Conservation (phyloP, 352 stramenopile species). For the Sclerospora graminicola region DNA sequence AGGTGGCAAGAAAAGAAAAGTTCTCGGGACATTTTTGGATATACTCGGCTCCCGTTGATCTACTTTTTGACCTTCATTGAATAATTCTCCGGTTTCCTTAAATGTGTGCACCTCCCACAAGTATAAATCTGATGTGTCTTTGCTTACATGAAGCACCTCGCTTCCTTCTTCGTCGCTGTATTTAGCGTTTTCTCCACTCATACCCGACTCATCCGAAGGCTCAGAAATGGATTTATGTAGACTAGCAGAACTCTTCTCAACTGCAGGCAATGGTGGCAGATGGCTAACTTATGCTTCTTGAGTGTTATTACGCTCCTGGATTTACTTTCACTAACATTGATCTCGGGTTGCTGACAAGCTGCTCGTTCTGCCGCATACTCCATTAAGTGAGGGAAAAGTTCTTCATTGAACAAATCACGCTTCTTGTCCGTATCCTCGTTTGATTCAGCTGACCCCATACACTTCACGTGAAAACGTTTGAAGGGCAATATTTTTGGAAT, state of each 20-base stretch:
- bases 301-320: neutral
- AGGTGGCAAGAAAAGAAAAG: too few relatives aligned
- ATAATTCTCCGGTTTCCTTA: too few relatives aligned
- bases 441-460: conserved; percentile 21
- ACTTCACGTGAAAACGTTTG: conserved; percentile 78
- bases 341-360: conserved; percentile 1
- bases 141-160: conserved; percentile 1
- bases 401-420: conserved; percentile 52
- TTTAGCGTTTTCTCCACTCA: conserved; percentile 18
- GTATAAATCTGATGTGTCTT: neutral
- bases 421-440: conserved; percentile 19
- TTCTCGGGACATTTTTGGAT: too few relatives aligned
- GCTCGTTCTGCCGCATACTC: conserved; percentile 42
- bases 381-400: conserved; percentile 61
- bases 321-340: neutral
- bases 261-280: conserved; percentile 27
- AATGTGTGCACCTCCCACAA: too few relatives aligned
- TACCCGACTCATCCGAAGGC: conserved; percentile 42
- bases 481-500: conserved; percentile 58
- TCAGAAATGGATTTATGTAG: conserved; percentile 80
- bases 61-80: too few relatives aligned
- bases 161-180: conserved; percentile 28
- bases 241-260: conserved; percentile 32
- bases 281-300: conserved; percentile 9
- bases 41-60: too few relatives aligned